phyloP scores from a whole-genome alignment of 768 basidiomycete species.

The Termitomyces sp. region DNA sequence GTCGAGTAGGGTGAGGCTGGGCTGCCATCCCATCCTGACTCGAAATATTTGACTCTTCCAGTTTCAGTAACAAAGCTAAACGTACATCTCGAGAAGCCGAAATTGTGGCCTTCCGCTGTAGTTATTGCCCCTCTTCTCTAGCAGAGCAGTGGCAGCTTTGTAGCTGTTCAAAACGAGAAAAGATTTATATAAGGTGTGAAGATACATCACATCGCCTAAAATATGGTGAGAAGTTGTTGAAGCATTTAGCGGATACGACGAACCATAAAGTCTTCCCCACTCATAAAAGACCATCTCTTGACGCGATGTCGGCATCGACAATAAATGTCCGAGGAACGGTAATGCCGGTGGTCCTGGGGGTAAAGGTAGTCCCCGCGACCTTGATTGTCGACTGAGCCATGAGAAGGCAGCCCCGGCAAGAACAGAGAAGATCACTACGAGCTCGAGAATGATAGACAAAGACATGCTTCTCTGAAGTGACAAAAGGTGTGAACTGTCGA shows the following conservation, averaged over 20 bases:
- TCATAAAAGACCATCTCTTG: not conserved
- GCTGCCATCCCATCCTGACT: constrained; percentile 5
- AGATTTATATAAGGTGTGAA: not conserved
- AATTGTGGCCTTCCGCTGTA: constrained; percentile 17
- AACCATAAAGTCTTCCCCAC: not conserved
- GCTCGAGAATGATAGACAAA: not conserved
- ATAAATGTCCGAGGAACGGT: not conserved
- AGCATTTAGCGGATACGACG: not conserved
- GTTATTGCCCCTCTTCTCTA: constrained; percentile 12
- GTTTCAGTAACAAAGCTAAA: not conserved
- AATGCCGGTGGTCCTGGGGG: not conserved
- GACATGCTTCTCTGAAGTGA: not conserved
- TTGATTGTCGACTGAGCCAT: not conserved
- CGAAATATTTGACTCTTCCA: not conserved
- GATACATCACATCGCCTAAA: constrained; percentile 13
- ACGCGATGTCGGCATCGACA: not conserved
- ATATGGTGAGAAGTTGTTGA: not conserved
- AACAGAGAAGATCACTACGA: not conserved
- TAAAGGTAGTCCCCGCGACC: not conserved
- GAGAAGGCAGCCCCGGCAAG: not conserved
- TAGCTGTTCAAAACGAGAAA: constrained; percentile 12
- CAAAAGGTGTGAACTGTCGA: not conserved
- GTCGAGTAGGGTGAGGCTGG: constrained; percentile 2
- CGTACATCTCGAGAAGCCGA: constrained; percentile 11
- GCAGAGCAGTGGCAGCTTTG: constrained; percentile 10